A percentile compares a stretch with the other conserved stretches of the same genome.
These are phyloP conservation scores for Auriscalpium vulgare DNA, from an alignment of 768 basidiomycete species.

Conservation along the genomic window DNA sequence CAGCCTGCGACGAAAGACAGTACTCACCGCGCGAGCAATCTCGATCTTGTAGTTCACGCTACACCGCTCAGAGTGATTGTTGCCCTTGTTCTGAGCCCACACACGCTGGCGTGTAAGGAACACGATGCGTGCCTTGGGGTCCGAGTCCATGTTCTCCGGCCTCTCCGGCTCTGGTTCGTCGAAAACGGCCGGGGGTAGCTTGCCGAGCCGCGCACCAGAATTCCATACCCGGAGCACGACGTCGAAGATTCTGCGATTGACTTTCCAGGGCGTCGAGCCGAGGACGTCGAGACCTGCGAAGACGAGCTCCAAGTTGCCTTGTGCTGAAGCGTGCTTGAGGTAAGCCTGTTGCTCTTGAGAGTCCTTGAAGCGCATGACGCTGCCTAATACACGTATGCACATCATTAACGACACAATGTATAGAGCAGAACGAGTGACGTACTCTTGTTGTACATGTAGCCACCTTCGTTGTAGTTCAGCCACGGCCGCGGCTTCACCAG, in stretches of 20 bases:
- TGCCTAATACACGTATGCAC: slow-evolving; percentile 30
- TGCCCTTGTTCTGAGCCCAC: slow-evolving; percentile 54
- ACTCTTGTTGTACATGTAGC: slow-evolving; percentile 78
- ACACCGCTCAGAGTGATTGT: slow-evolving; percentile 88
- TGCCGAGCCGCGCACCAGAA: slow-evolving; percentile 68
- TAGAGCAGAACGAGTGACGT: slow-evolving; percentile 18
- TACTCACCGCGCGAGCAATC: slow-evolving; percentile 80
- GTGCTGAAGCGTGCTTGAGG: slow-evolving; percentile 62
- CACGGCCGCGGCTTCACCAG: slow-evolving; percentile 86
- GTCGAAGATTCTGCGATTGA: slow-evolving; percentile 64
- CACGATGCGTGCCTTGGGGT: slow-evolving; percentile 48
- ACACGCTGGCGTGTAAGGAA: slow-evolving; percentile 49
- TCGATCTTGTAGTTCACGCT: slow-evolving; percentile 95
- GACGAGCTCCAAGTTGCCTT: slow-evolving; percentile 75
- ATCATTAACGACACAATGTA: neutral
- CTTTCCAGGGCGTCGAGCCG: slow-evolving; percentile 82
- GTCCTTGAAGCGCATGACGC: slow-evolving; percentile 91
- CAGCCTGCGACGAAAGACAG: neutral
- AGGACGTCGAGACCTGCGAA: slow-evolving; percentile 88
- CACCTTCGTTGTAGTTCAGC: slow-evolving; percentile 69
- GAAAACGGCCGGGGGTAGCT: slow-evolving; percentile 70
- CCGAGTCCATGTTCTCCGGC: slow-evolving; percentile 36
- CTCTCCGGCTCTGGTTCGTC: slow-evolving; percentile 59
- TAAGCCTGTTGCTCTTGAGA: slow-evolving; percentile 76
- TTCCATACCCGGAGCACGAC: slow-evolving; percentile 69